These are phyloP conservation scores for Candida nitratophila DNA, from an alignment of 805 yeast species.

Conservation along the genomic window DNA sequence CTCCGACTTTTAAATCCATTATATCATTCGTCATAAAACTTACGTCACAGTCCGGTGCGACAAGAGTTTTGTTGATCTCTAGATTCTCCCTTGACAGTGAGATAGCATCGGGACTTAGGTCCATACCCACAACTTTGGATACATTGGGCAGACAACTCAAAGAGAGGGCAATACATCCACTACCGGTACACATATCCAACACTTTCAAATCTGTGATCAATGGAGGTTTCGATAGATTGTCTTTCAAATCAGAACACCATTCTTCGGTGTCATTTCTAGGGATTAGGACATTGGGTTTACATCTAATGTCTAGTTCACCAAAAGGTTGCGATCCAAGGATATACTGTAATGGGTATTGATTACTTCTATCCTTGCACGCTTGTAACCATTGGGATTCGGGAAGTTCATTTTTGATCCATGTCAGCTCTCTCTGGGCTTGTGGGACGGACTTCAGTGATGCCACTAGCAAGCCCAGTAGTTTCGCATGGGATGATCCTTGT, in stretches of 20 bases:
- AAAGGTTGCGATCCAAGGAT: slow-evolving; percentile 84
- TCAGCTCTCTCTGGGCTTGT: slow-evolving; percentile 48
- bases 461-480: background rate
- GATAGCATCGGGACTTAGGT: slow-evolving; percentile 48
- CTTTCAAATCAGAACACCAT: slow-evolving; percentile 52
- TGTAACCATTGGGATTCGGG: slow-evolving; percentile 36
- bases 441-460: slow-evolving; percentile 8
- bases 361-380: slow-evolving; percentile 50
- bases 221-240: slow-evolving; percentile 4
- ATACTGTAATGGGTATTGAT: slow-evolving; percentile 72
- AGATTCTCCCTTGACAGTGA: slow-evolving; percentile 41
- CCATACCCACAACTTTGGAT: slow-evolving; percentile 36
- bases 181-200: slow-evolving; percentile 78
- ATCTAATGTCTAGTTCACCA: slow-evolving; percentile 54
- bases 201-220: slow-evolving; percentile 19
- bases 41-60: slow-evolving; percentile 3
- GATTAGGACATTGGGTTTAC: slow-evolving; percentile 64
- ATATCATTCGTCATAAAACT: slow-evolving; percentile 15
- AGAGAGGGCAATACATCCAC: slow-evolving; percentile 76
- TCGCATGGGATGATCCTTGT: background rate
- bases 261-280: slow-evolving; percentile 97
- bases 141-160: slow-evolving; percentile 27
- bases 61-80: background rate
- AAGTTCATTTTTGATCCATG: slow-evolving; percentile 59
- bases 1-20: background rate